Base-by-base conservation (phyloP, 1,139 yeast species). In the Suhomyces atakaporum region DNA sequence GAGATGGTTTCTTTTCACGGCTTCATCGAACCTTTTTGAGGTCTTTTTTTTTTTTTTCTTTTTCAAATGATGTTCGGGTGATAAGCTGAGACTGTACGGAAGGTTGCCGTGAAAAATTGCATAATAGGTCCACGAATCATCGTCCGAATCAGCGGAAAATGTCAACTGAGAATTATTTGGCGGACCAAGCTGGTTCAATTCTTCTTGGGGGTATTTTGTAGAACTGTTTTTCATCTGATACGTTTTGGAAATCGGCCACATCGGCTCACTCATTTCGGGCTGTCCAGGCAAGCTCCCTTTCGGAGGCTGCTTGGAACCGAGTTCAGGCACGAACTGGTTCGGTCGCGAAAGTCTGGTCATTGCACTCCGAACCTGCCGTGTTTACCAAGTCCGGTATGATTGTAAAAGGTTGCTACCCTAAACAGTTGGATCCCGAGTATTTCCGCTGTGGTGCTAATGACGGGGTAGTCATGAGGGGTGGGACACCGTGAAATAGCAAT, bases 361-460 rank as follows among this genome's bases (percentile, higher is more conserved):
- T 18, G 20, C 5, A 18, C 24, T n/a, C 24, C n/a, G 24, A 22
- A 7, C 6, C 24, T 22, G 10, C 24, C n/a, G 24, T 8, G n/a
- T n/a, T 7, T 7, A 7, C 6, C 12, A 22, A 22, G 24, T 22
- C 24, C 12, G 24, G 6, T 7, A n/a, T 22, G 10, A 10, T 22
- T n/a, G 12, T n/a, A 5, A 7, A 10, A 7, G 12, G n/a, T n/a
- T 10, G 24, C 12, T 8, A 7, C 24, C 24, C 24, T n/a, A n/a
- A n/a, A n/a, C n/a, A n/a, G n/a, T n/a, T n/a, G n/a, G 15, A 24
- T 24, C 12, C 26, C 26, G 26, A 12, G 15, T 11, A 12, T 5
- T 24, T 24, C 26, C 26, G 26, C 5, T 24, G 15, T 24, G 26
- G 26, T 24, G 6, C 24, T 10, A 8, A 18, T 18, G 20, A 18